Evolutionary conservation across 495 filamentous ascomycete species (phyloP), one percentile per base, ranked within the genome.

Genomic region (Penicillium pancosmium): DNA sequence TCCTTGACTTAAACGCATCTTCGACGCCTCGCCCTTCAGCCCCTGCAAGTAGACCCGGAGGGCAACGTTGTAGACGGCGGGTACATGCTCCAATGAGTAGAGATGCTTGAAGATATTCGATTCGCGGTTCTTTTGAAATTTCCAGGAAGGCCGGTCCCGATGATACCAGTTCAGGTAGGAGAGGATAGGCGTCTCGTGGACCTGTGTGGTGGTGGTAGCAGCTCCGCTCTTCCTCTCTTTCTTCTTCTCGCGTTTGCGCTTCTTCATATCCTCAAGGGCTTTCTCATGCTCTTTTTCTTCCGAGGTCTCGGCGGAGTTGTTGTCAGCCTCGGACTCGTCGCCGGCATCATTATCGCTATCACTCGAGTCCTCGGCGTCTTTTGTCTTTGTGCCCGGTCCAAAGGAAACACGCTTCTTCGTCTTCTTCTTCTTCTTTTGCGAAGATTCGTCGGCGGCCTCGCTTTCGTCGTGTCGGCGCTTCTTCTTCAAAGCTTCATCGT

Each of bases 61-160:
- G 10, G 84, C 78, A 18, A 78, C 61, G 56, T 88, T 84, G 67
- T 91, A 84, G 50, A 77, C 70, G 10, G 84, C 72, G 0, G 91
- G 90, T 16, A 96, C 82, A 36, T 78, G 77, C 50, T 85, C 77
- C 48, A 85, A 68, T 56, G 89, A 85, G 65, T 93, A 90, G 21
- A 90, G 71, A 68, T 94, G 85, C 75, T 92, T 93, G 70, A 97
- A 83, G 15, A 97, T 73, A 55, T 88, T 83, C 15, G 85, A 89
- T 74, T 96, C 91, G 67, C 89, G 83, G 55, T 87, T 88, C 77
- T 97, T 97, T 78, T 93, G 93, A 77, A 97, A 97, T 72, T 96
- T 97, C 92, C 92, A 97, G 38, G 73, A 77, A 0, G 79, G 72
- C 44, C 83, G 86, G 48, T 84, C 78, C 44, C 80, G 82, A 69